Evolutionary conservation across 441 rosid genomes (phyloP).

Genomic region (Omphalea diandra): DNA sequence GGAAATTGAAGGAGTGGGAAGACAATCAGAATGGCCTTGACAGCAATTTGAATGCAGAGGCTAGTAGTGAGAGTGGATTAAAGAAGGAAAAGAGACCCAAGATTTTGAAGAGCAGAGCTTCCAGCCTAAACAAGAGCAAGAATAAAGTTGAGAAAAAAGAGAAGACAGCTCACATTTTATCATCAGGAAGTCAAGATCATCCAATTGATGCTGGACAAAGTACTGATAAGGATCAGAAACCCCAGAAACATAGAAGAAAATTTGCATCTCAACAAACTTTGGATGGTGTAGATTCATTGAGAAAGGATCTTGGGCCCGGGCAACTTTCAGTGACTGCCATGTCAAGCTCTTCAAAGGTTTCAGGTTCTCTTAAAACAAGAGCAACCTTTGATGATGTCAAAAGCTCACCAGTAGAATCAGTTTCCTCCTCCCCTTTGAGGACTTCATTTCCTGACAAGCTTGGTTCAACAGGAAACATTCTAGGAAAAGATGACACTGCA

Average conservation of each 20-base stretch:
- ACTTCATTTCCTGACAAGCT: conserved; percentile 34
- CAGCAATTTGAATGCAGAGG: conserved; percentile 33
- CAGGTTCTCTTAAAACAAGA: conserved; percentile 48
- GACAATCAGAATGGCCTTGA: conserved; percentile 34
- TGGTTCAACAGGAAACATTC: conserved; percentile 34
- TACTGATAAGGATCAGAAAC: conserved; percentile 26
- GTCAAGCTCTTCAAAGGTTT: conserved; percentile 72
- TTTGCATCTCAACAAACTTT: conserved; percentile 24
- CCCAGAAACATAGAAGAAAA: conserved; percentile 31
- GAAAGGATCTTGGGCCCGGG: conserved; percentile 39
- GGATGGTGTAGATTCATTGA: conserved; percentile 34
- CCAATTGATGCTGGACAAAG: conserved; percentile 31
- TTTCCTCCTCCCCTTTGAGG: conserved; percentile 73
- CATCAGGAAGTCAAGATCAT: conserved; percentile 26
- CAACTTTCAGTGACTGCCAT: conserved; percentile 46
- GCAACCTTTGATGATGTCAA: conserved; percentile 44
- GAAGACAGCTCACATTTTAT: conserved; percentile 7
- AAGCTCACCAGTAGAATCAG: conserved; percentile 72
- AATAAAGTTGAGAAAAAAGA: conserved; percentile 26
- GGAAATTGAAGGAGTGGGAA: conserved; percentile 43
- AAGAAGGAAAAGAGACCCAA: conserved; percentile 38
- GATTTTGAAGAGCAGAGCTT: conserved; percentile 33
- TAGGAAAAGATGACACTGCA: conserved; percentile 29
- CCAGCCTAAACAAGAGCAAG: conserved; percentile 27
- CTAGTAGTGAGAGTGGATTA: conserved; percentile 33